These are phyloP conservation scores for Thelonectria rubi DNA, from an alignment of 2,329 filamentous ascomycete species.

Conservation along the genomic window DNA sequence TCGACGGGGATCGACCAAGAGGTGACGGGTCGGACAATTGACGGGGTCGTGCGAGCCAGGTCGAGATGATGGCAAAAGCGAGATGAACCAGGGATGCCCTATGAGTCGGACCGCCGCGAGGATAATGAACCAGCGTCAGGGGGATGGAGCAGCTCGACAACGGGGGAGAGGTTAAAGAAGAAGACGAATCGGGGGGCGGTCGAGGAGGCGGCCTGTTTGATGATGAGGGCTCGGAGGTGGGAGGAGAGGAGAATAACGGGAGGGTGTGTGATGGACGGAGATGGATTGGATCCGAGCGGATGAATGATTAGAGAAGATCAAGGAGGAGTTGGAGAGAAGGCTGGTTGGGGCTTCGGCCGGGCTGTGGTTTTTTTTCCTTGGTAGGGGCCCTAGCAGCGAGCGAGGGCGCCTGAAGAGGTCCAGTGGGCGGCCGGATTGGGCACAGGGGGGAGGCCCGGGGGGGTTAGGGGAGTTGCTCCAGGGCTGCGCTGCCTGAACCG, in stretches of 20 bases:
- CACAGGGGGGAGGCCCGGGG: neutral
- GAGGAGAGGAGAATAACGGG: slow-evolving; percentile 7
- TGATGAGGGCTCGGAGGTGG: slow-evolving; percentile 21
- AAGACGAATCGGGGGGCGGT: slow-evolving; percentile 11
- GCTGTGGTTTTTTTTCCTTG: neutral
- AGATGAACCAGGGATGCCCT: slow-evolving; percentile 18
- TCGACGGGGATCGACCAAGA: slow-evolving; percentile 28
- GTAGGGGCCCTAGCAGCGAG: neutral
- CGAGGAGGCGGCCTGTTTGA: slow-evolving; percentile 3
- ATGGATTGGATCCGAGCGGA: slow-evolving; percentile 19
- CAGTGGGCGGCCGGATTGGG: neutral
- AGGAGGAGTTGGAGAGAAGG: slow-evolving; percentile 5
- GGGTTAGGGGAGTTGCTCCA: neutral
- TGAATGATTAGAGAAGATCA: slow-evolving; percentile 15
- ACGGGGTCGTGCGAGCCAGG: slow-evolving; percentile 13
- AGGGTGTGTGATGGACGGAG: slow-evolving; percentile 13
- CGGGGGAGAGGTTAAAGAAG: slow-evolving; percentile 3
- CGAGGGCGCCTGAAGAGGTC: neutral
- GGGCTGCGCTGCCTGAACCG: neutral
- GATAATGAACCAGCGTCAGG: slow-evolving; percentile 8
- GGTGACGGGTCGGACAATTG: slow-evolving; percentile 23
- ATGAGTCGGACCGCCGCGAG: neutral
- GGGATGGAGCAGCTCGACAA: slow-evolving; percentile 10
- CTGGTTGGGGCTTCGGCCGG: neutral
- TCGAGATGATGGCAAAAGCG: slow-evolving; percentile 9